A percentile compares a stretch with the other conserved stretches of the same genome.
Evolutionary conservation across 495 filamentous ascomycete genomes (phyloP).

Genomic region (Aspergillus bridgeri): DNA sequence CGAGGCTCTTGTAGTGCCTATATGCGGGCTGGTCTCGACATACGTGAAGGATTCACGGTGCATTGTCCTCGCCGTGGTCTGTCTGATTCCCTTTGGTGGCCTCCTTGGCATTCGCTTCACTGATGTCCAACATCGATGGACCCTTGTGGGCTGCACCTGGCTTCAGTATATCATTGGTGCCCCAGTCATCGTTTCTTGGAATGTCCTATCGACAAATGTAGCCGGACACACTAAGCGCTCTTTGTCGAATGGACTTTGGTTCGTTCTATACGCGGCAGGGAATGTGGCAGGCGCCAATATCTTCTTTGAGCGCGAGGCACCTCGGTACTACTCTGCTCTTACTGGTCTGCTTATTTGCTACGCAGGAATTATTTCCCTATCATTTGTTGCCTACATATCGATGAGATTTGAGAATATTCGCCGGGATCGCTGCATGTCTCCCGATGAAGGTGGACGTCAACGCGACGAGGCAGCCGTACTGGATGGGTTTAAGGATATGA

Average conservation of each 20-base stretch:
- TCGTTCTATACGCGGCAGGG: slow-evolving; percentile 34
- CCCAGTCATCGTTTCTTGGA: slow-evolving; percentile 51
- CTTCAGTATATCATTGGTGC: slow-evolving; percentile 44
- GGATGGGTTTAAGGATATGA: slow-evolving; percentile 46
- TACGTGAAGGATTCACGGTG: slow-evolving; percentile 40
- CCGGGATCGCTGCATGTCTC: slow-evolving; percentile 21
- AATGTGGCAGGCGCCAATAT: slow-evolving; percentile 47
- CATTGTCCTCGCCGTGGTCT: slow-evolving; percentile 34
- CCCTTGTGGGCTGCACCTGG: slow-evolving; percentile 53
- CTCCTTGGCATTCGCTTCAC: slow-evolving; percentile 44
- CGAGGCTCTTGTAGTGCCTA: slow-evolving; percentile 35
- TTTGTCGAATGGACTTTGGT: slow-evolving; percentile 40
- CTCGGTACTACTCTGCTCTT: slow-evolving; percentile 35
- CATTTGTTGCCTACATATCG: slow-evolving; percentile 18
- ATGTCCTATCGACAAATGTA: slow-evolving; percentile 57
- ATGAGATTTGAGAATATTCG: slow-evolving; percentile 30
- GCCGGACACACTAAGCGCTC: slow-evolving; percentile 66
- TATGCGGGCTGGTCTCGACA: slow-evolving; percentile 38
- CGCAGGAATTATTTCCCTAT: slow-evolving; percentile 31
- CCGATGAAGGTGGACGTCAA: slow-evolving; percentile 8
- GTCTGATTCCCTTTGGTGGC: slow-evolving; percentile 35
- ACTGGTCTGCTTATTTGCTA: slow-evolving; percentile 33
- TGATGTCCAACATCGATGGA: slow-evolving; percentile 42
- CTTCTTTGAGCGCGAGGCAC: slow-evolving; percentile 36
- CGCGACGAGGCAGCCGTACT: slow-evolving; percentile 27